Conservation (phyloP, 176 grass and related monocot genomes). For the Eragrostis nindensis region DNA sequence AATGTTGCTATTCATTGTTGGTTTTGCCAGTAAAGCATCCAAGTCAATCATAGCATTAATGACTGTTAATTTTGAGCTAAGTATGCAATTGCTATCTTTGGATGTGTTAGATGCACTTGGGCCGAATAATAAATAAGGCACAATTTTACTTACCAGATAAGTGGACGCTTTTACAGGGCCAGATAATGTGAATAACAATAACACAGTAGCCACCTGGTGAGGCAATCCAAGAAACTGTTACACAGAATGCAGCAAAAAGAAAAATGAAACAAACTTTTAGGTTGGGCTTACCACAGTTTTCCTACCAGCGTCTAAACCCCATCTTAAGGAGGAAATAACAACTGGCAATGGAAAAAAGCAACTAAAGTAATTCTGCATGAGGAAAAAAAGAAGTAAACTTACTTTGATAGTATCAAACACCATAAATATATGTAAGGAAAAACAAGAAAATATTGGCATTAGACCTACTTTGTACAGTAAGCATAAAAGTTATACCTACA, state of each 20-base stretch:
- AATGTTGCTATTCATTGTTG: not conserved
- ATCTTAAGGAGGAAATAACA: slow-evolving; percentile 91
- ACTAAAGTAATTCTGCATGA: slow-evolving; percentile 86
- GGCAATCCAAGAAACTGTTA: slow-evolving; percentile 16
- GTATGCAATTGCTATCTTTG: slow-evolving; percentile 8
- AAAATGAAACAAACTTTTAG: slow-evolving; percentile 18
- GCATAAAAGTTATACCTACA: not conserved
- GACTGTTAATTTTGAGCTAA: slow-evolving; percentile 5
- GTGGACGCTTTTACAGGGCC: slow-evolving; percentile 92
- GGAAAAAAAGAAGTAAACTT: slow-evolving; percentile 9
- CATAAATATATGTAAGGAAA: not conserved
- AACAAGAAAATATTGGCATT: not conserved
- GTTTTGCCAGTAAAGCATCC: slow-evolving; percentile 18
- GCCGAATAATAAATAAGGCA: not conserved
- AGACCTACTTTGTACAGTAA: not conserved
- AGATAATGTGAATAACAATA: slow-evolving; percentile 83
- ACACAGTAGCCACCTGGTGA: slow-evolving; percentile 83
- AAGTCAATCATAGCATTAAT: not conserved
- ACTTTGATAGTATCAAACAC: not conserved
- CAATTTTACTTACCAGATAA: slow-evolving; percentile 62
- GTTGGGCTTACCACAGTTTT: slow-evolving; percentile 79
- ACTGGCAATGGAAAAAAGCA: slow-evolving; percentile 94
- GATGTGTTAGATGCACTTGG: not conserved
- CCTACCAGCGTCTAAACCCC: slow-evolving; percentile 76
- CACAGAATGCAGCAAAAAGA: not conserved